Conservation (phyloP, 1,284 basidiomycete genomes). For the Stygiomarasmius scandens region DNA sequence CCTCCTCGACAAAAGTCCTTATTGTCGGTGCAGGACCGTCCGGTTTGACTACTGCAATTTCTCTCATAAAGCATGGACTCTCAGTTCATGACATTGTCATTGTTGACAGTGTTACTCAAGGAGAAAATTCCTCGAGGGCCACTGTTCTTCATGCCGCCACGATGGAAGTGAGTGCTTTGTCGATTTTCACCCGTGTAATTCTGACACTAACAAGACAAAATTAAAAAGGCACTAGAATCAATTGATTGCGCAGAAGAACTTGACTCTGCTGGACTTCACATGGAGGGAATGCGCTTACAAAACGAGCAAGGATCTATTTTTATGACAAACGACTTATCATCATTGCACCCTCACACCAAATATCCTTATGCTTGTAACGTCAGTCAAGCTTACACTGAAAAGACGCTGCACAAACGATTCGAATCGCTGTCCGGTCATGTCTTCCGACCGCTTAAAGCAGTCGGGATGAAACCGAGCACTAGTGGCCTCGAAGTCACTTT, state of each 20-base stretch:
- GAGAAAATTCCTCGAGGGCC: constrained; percentile 42
- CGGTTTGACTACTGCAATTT: constrained; percentile 45
- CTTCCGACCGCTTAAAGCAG: constrained; percentile 37
- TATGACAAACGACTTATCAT: constrained; percentile 35
- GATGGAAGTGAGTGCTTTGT: constrained; percentile 32
- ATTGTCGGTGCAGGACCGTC: constrained; percentile 52
- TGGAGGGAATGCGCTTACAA: constrained; percentile 27
- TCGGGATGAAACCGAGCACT: constrained; percentile 32
- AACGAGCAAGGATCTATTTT: constrained; percentile 34
- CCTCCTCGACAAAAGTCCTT: constrained; percentile 32
- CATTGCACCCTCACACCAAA: constrained; percentile 40
- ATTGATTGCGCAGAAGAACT: constrained; percentile 47
- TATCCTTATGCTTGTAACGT: constrained; percentile 48
- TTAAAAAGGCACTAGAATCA: constrained; percentile 44
- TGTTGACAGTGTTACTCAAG: constrained; percentile 43
- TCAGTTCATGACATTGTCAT: constrained; percentile 41
- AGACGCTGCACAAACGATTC: constrained; percentile 39
- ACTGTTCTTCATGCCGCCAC: constrained; percentile 47
- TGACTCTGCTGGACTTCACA: constrained; percentile 35
- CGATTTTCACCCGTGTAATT: neutral
- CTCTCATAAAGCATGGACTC: constrained; percentile 46
- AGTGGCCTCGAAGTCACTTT: constrained; percentile 44
- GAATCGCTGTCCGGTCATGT: constrained; percentile 35
- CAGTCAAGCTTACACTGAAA: constrained; percentile 53
- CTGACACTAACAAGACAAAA: neutral